phyloP scores from a whole-genome alignment of 176 grass and related monocot species.

The Triticum urartu region DNA sequence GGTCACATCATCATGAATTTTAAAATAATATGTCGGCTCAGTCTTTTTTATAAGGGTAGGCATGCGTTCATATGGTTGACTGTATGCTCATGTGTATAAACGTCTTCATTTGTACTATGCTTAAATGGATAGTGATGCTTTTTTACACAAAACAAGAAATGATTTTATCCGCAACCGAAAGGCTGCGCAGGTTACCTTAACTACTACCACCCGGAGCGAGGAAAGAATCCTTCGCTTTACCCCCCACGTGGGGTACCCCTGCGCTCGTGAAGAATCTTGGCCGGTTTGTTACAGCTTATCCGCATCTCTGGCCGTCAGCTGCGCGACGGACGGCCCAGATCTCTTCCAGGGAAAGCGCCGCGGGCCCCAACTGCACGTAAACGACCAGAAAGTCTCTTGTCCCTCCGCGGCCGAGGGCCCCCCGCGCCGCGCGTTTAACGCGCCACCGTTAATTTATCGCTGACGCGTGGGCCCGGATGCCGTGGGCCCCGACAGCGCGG shows the following conservation, averaged over 20 bases:
- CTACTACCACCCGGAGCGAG: too few species aligned
- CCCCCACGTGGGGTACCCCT: conserved; percentile 26
- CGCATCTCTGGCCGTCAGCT: not conserved
- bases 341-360: not conserved
- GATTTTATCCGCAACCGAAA: not conserved
- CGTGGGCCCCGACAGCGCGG: not conserved
- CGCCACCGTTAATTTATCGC: not conserved
- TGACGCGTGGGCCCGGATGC: conserved; percentile 7
- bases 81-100: too few species aligned
- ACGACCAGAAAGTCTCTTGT: conserved; percentile 2
- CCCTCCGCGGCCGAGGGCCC: not conserved
- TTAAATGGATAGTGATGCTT: too few species aligned
- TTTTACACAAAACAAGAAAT: too few species aligned
- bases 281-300: not conserved
- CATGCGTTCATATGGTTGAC: too few species aligned
- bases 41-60: too few species aligned
- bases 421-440: not conserved
- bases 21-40: too few species aligned
- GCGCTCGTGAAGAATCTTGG: conserved; percentile 24
- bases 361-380: not conserved
- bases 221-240: too few species aligned
- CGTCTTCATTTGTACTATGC: too few species aligned
- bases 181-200: too few species aligned
- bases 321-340: not conserved
- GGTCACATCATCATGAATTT: too few species aligned